Percentiles rank a stretch among this genome's conserved stretches.
Conservation (phyloP, 1,284 basidiomycete genomes). For the Amylostereum areolatum region DNA sequence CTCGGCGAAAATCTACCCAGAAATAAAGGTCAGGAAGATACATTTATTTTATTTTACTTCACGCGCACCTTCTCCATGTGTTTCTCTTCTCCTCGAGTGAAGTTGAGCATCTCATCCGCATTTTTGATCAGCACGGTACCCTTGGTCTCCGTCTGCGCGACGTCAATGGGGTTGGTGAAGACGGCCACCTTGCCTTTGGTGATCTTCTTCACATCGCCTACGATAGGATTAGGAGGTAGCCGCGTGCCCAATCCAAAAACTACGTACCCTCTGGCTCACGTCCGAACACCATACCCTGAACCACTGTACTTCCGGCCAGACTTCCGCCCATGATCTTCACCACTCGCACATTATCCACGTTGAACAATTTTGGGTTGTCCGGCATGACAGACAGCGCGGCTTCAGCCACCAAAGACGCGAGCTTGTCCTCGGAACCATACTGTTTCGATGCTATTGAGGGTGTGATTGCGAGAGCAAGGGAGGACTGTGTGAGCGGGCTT, state of each 20-base stretch:
- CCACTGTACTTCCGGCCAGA: slow-evolving; percentile 78
- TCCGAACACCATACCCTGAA: slow-evolving; percentile 98
- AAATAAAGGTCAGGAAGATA: background rate
- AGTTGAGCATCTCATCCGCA: slow-evolving; percentile 95
- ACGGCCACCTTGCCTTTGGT: slow-evolving; percentile 87
- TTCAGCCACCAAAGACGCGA: slow-evolving; percentile 86
- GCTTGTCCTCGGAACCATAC: slow-evolving; percentile 86
- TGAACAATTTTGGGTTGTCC: slow-evolving; percentile 84
- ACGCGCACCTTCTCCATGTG: slow-evolving; percentile 81
- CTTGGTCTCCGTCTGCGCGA: slow-evolving; percentile 98
- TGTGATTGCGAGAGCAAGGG: slow-evolving; percentile 78
- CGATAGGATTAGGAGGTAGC: background rate
- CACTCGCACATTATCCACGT: slow-evolving; percentile 96
- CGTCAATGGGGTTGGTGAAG: slow-evolving; percentile 89
- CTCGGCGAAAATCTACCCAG: slow-evolving; percentile 86
- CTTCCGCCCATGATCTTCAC: slow-evolving; percentile 98
- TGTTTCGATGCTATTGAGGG: slow-evolving; percentile 97
- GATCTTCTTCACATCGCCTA: slow-evolving; percentile 79
- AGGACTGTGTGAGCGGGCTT: slow-evolving; percentile 71
- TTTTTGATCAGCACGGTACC: slow-evolving; percentile 96
- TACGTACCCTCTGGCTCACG: slow-evolving; percentile 85
- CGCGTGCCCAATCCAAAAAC: background rate
- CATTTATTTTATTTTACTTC: no score
- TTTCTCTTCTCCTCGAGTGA: slow-evolving; percentile 93
- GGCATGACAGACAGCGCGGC: slow-evolving; percentile 92